Base-by-base conservation (phyloP, 192 early-diverging fungal species). In the Entomortierella parvispora region DNA sequence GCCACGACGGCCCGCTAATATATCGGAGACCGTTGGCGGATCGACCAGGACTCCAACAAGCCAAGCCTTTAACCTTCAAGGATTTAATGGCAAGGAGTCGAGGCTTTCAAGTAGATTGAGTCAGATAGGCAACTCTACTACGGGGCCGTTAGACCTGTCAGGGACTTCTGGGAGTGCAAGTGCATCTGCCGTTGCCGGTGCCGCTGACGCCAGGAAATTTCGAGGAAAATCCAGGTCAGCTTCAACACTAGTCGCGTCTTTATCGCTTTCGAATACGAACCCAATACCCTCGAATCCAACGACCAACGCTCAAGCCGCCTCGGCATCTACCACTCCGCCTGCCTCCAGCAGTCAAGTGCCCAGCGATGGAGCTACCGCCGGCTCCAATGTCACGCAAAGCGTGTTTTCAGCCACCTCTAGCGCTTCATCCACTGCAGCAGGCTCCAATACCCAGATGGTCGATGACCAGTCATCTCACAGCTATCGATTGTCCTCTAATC, bases 81-180 rank as follows among this genome's bases (percentile, higher is more conserved):
- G 60, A 11, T 7, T 52, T 9, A 22, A 37, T 26, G 60, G 52
- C 17, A 71, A 71, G 20, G 69, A 71, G 33, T 42, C 69, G 0
- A 62, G 69, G 17, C 58, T 71, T 20, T 63, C 69, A 20, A 59
- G 69, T n/a, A 64, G 62, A 59, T 46, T 65, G 2, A 43, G 62
- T 9, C 47, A 48, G 5, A 11, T 58, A 4, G 42, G 42, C 15
- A 20, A 11, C 17, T 29, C 45, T 12, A 32, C 23, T 42, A 9
- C 52, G 10, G 23, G 48, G 8, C 17, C 1, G 7, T 18, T 20
- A 1, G 48, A 18, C n/a, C n/a, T 20, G 8, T 9, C 42, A 23
- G 67, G 57, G 33, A 53, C 42, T 23, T 54, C 44, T 48, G 17
- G n/a, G 40, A 15, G n/a, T 31, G 11, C 17, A 50, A 33, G 28